Conservation (phyloP, 2,329 filamentous ascomycete species). For the Cadophora malorum region DNA sequence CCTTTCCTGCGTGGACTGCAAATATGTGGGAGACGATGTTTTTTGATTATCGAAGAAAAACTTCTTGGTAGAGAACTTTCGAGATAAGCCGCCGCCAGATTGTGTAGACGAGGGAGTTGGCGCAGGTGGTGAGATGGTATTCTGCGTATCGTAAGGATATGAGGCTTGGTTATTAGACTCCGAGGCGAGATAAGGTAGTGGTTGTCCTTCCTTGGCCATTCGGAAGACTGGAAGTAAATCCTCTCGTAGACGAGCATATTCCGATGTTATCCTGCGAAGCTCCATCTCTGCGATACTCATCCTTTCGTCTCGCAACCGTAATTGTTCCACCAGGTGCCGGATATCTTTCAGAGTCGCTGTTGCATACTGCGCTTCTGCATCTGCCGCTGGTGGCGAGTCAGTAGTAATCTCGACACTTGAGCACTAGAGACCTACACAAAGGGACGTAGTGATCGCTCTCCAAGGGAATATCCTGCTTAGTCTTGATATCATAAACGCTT, state of each 20-base stretch:
- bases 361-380: conserved; percentile 83
- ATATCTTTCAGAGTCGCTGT: conserved; percentile 93
- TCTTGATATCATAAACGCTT: conserved; percentile 94
- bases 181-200: conserved; percentile 64
- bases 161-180: conserved; percentile 40
- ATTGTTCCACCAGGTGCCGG: conserved; percentile 85
- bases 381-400: conserved; percentile 69
- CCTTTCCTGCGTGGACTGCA: conserved; percentile 72
- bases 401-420: conserved; percentile 32
- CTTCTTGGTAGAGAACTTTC: conserved; percentile 79
- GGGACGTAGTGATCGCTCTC: conserved; percentile 95
- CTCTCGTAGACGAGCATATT: conserved; percentile 87
- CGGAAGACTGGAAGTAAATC: conserved; percentile 91
- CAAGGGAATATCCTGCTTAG: conserved; percentile 88
- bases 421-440: conserved; percentile 68
- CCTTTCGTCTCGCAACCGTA: conserved; percentile 88
- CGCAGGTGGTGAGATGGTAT: conserved; percentile 61
- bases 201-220: conserved; percentile 90
- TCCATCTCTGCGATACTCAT: conserved; percentile 85
- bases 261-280: conserved; percentile 81
- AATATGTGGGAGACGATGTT: conserved; percentile 75
- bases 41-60: conserved; percentile 78
- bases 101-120: conserved; percentile 61
- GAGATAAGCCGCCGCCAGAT: conserved; percentile 64
- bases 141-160: conserved; percentile 58